These are phyloP conservation scores for Dryadomyces quercus-mongolicae DNA, from an alignment of 2,329 filamentous ascomycete species.

Conservation along the genomic window DNA sequence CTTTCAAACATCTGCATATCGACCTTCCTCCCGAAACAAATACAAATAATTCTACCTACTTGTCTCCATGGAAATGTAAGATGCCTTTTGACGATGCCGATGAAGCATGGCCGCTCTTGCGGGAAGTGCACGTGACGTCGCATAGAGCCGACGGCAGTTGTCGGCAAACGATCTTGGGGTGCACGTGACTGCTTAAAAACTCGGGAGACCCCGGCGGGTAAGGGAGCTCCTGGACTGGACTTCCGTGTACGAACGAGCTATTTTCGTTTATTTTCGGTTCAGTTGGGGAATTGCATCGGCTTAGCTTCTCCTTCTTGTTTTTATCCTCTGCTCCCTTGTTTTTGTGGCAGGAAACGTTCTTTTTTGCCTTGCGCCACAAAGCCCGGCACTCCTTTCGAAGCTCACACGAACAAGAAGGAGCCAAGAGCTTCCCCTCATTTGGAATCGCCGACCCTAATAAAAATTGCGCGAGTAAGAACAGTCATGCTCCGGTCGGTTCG, in stretches of 20 bases:
- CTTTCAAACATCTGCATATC: too few species aligned
- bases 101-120: too few species aligned
- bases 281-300: neutral
- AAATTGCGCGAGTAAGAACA: neutral
- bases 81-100: too few species aligned
- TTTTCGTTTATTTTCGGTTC: neutral
- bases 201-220: neutral
- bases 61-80: too few species aligned
- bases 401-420: neutral
- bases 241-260: neutral
- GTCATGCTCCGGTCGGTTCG: conserved; percentile 11
- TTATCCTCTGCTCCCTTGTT: neutral
- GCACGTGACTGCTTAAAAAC: neutral
- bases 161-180: neutral
- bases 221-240: neutral
- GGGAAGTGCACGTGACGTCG: neutral
- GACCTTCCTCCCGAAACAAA: too few species aligned
- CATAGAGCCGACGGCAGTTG: neutral
- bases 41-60: too few species aligned
- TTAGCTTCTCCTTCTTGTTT: neutral
- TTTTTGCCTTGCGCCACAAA: too few species aligned
- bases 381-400: neutral
- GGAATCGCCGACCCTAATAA: neutral
- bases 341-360: neutral
- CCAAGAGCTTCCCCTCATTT: neutral